Conservation (phyloP, 192 early-diverging fungal genomes). For the Dimargaris verticillata region DNA sequence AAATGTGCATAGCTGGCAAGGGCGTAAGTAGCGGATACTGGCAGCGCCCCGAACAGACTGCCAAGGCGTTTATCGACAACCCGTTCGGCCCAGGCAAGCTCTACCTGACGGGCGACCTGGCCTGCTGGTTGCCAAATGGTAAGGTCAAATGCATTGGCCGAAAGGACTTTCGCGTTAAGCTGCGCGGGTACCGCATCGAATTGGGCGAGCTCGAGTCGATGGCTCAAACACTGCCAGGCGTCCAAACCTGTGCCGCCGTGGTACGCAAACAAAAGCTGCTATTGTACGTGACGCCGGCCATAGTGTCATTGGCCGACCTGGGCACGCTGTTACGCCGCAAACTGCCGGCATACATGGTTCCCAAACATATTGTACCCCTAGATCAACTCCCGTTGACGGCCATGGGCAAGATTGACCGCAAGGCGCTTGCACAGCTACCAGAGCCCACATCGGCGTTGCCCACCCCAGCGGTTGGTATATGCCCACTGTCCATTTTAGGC, state of each 20-base stretch:
- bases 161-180: slow-evolving; percentile 9
- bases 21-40: not conserved
- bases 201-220: not conserved
- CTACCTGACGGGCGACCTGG: slow-evolving; percentile 23
- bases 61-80: slow-evolving; percentile 19
- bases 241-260: not conserved
- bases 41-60: not conserved
- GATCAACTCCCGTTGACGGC: not conserved
- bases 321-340: not conserved
- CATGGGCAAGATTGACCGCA: not conserved
- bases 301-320: not conserved
- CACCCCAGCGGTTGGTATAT: too few species aligned
- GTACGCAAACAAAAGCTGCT: not conserved
- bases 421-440: not conserved
- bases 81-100: slow-evolving; percentile 16
- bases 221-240: not conserved
- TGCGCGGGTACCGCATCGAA: slow-evolving; percentile 8
- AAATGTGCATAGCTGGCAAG: slow-evolving; percentile 17
- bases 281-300: not conserved
- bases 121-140: slow-evolving; percentile 16
- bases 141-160: slow-evolving; percentile 18
- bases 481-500: too few species aligned
- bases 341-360: slow-evolving; percentile 5
- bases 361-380: not conserved
- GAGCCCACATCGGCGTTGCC: too few species aligned